phyloP scores from a whole-genome alignment of 768 basidiomycete genomes.

The Russula sp. region DNA sequence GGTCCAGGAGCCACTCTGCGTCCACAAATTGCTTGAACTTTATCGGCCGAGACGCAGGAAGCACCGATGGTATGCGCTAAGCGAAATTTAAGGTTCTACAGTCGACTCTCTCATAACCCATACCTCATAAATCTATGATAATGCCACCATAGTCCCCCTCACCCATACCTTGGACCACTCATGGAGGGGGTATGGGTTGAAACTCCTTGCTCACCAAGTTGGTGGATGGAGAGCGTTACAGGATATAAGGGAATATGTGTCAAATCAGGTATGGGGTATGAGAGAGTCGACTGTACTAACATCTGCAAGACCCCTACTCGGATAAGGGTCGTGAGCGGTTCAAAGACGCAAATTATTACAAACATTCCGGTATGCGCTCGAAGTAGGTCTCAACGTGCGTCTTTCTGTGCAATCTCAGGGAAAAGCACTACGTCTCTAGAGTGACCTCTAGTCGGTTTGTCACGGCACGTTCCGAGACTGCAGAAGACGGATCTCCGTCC shows the following conservation, averaged over 20 bases:
- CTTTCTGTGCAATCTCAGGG: background rate
- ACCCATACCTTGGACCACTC: too few species aligned
- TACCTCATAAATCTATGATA: too few species aligned
- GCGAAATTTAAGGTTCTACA: background rate
- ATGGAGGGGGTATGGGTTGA: too few species aligned
- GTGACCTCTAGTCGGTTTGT: conserved; percentile 15
- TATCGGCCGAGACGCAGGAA: conserved; percentile 10
- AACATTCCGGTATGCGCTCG: conserved; percentile 22
- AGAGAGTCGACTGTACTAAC: too few species aligned
- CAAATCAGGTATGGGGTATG: too few species aligned
- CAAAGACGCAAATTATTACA: conserved; percentile 22
- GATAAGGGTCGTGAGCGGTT: conserved; percentile 25
- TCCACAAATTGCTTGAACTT: conserved; percentile 21
- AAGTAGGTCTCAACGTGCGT: conserved; percentile 26
- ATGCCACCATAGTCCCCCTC: too few species aligned
- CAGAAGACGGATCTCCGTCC: conserved; percentile 22
- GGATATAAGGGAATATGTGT: too few species aligned
- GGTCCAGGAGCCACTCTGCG: conserved; percentile 14
- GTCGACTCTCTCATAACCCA: too few species aligned
- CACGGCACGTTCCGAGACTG: conserved; percentile 16
- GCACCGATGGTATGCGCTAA: background rate
- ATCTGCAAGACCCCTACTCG: conserved; percentile 23
- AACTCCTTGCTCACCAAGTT: too few species aligned
- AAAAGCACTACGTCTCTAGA: background rate
- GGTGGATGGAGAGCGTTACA: too few species aligned